Evolutionary conservation across 148 eudicot genomes (phyloP).

Genomic region (Euryodendron excelsum): DNA sequence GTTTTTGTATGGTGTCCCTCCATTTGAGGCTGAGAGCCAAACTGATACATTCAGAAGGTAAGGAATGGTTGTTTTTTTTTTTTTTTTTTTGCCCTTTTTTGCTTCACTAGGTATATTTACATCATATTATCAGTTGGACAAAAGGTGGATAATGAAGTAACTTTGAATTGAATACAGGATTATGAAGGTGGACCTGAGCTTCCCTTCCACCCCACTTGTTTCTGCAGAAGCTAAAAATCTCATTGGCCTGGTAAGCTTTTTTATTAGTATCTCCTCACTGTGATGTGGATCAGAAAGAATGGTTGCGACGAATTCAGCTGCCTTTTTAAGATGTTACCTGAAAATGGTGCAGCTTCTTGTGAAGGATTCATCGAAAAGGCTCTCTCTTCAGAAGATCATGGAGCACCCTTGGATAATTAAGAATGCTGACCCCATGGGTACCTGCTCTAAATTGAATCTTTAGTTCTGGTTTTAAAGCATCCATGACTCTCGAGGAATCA

Average conservation of each 20-base stretch:
- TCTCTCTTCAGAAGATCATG: conserved; percentile 68
- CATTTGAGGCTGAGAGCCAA: conserved; percentile 88
- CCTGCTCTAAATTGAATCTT: conserved; percentile 28
- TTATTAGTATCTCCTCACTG: neutral
- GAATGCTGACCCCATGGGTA: conserved; percentile 55
- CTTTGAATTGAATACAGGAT: conserved; percentile 40
- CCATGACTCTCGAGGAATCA: conserved; percentile 7
- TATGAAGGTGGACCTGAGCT: conserved; percentile 68
- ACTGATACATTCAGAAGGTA: conserved; percentile 75
- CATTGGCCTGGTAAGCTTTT: conserved; percentile 53
- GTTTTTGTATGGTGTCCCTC: conserved; percentile 82
- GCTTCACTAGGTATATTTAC: too few relatives aligned
- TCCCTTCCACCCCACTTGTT: conserved; percentile 58
- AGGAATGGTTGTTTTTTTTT: neutral
- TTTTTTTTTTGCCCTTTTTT: too few relatives aligned
- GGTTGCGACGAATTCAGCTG: neutral
- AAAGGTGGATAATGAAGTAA: neutral
- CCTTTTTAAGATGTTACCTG: neutral
- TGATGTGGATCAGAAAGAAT: neutral
- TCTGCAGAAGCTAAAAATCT: conserved; percentile 73
- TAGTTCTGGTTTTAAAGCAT: neutral
- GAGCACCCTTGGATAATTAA: conserved; percentile 77
- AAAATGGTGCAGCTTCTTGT: conserved; percentile 68
- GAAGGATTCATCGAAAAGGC: conserved; percentile 81
- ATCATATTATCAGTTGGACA: neutral